Base-by-base conservation (phyloP, 2,329 filamentous ascomycete species). In the Leptographium wingfieldii region DNA sequence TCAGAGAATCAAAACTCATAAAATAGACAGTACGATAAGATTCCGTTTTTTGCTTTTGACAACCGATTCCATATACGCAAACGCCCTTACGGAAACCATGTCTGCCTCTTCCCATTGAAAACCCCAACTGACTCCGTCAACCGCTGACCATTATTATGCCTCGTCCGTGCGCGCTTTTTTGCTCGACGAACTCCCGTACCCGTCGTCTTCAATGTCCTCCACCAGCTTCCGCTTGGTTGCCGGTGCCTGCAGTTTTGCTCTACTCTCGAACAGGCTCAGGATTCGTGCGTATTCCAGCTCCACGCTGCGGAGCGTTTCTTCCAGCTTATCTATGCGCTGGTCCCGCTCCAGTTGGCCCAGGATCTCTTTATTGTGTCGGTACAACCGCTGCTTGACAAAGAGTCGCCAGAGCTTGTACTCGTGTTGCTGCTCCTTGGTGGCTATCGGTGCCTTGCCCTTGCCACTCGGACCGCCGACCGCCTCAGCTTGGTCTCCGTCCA, bases 371-470 rank as follows among this genome's bases (percentile, higher is more conserved):
- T 94, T 92, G 66, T 90, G 87, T 53, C 81, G 79, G 69, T 88
- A 91, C 4, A 95, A 75, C 43, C 90, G 77, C 67, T 88, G 81
- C 73, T 94, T 94, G n/a, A 86, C 82, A 51, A 89, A 76, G 29
- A 92, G 71, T 35, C 85, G 77, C 87, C 88, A 95, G 53, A 90
- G 79, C 63, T 78, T 81, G 69, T 87, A 88, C 57, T 80, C 76
- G 31, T 85, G 78, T 65, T 83, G 78, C 64, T 87, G 80, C 53
- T 76, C 76, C 60, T 80, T 78, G 3, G 78, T 79, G 0, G 79
- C 67, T 52, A 16, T 31, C 5, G 55, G 67, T 16, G 29, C 16
- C 61, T 60, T 61, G 33, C 33, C 55, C 56, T 64, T 65, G 55
- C 53, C 55, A 4, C 55, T 19, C 63, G 6, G 72, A 31, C 22